These are phyloP conservation scores for Penicillium sp. DNA, from an alignment of 2,329 filamentous ascomycete species.

Conservation along the genomic window DNA sequence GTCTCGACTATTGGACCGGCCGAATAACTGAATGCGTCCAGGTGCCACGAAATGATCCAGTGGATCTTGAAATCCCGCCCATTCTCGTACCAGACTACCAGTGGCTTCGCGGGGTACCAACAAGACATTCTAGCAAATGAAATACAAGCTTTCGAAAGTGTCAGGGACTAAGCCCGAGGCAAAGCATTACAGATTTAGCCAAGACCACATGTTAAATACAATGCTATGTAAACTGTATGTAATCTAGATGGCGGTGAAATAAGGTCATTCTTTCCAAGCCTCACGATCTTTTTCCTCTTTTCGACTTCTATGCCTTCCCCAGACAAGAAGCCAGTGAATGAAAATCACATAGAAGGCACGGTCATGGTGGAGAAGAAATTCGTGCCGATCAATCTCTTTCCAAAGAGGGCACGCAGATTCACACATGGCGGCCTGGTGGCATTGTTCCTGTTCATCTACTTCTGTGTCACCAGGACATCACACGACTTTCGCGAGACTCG, in stretches of 20 bases:
- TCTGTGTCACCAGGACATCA: not conserved
- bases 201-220: not conserved
- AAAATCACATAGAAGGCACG: not conserved
- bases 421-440: slow-evolving; percentile 6
- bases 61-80: not conserved
- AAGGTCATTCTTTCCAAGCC: not conserved
- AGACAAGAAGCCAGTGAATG: slow-evolving; percentile 5
- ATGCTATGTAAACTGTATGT: not conserved
- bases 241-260: not conserved
- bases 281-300: not conserved
- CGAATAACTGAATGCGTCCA: not conserved
- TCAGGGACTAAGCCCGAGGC: not conserved
- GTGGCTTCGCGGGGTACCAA: not conserved
- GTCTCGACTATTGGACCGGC: not conserved
- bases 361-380: slow-evolving; percentile 11
- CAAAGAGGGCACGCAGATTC: not conserved
- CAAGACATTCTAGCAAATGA: not conserved
- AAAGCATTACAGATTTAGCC: not conserved
- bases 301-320: slow-evolving; percentile 56
- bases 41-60: not conserved
- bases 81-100: not conserved
- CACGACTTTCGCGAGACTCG: not conserved
- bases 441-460: not conserved
- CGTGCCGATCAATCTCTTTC: not conserved
- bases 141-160: not conserved